phyloP scores from a whole-genome alignment of 2,329 filamentous ascomycete species.

The Seiridium unicorne region DNA sequence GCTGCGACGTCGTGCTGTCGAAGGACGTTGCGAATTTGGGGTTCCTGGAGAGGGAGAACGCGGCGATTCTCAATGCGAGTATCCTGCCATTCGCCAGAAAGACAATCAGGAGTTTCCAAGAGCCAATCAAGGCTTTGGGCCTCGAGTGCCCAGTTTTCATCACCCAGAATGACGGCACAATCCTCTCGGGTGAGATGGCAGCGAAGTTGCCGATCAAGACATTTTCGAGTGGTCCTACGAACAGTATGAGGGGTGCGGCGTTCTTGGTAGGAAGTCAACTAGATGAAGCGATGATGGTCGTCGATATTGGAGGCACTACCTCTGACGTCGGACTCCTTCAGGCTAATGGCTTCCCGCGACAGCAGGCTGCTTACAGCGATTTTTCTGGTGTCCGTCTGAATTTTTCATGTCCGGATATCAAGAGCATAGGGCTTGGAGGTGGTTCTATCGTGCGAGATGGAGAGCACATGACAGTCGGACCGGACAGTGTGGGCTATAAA shows the following conservation, averaged over 20 bases:
- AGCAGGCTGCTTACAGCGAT: conserved; percentile 61
- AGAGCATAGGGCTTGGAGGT: conserved; percentile 59
- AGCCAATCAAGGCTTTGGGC: conserved; percentile 47
- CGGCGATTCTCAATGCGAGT: conserved; percentile 62
- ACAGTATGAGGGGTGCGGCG: conserved; percentile 62
- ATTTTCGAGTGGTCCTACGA: conserved; percentile 63
- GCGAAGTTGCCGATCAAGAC: conserved; percentile 57
- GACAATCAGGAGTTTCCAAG: conserved; percentile 55
- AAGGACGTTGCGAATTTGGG: conserved; percentile 51
- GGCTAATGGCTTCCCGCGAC: conserved; percentile 61
- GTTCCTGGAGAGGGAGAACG: conserved; percentile 63
- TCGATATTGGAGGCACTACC: conserved; percentile 67
- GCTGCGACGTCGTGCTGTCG: conserved; percentile 46
- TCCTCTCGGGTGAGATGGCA: conserved; percentile 52
- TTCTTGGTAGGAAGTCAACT: conserved; percentile 45
- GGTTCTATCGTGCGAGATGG: conserved; percentile 51
- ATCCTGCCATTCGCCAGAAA: conserved; percentile 56
- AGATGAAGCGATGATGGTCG: conserved; percentile 50
- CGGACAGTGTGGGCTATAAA: conserved; percentile 61
- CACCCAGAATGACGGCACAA: conserved; percentile 63
- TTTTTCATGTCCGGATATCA: conserved; percentile 55
- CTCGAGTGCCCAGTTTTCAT: conserved; percentile 56
- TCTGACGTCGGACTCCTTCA: conserved; percentile 62
- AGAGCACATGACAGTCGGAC: conserved; percentile 48
- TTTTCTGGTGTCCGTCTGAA: conserved; percentile 64